Evolutionary conservation across 805 yeast species (phyloP), one percentile per base, ranked within the genome.

Genomic region (Wickerhamiella bombiphila): DNA sequence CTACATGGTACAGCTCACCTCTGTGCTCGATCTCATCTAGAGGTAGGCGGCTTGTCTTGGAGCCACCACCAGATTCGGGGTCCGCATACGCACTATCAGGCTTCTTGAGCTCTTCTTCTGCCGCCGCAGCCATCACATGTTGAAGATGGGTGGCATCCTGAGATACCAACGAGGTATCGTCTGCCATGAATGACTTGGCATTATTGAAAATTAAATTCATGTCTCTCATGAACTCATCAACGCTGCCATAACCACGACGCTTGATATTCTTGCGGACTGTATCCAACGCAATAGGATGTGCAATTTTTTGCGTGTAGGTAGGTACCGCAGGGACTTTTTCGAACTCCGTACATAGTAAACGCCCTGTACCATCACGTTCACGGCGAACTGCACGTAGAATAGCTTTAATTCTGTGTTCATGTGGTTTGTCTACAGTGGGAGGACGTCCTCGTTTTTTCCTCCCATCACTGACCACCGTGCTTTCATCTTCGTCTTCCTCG

Each of bases 321-420:
- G 75, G 68, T 38, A 66, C 60, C 34, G 55, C 57, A 1, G 96
- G 95, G 35, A 86, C 63, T 54, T 75, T 76, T 47, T 88, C 96
- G 58, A 86, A 85, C 46, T 70, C 70, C 14, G 64, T 53, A n/a
- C 46, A 69, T 31, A 80, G 59, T 25, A 69, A 61, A 18, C 67
- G 61, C 33, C 65, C 66, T 9, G 66, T 66, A 32, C 63, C 63
- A 48, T 69, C 74, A 32, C 72, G 69, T 42, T 79, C 76, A 52
- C 80, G 80, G 52, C 85, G 80, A 53, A 91, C 64, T 35, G 72
- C 75, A 55, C 93, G 74, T 65, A 91, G 61, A 28, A 91, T 76
- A 47, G 82, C 75, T 57, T 88, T 86, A 58, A 88, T 85, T 45
- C 96, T 68, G 53, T 83, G 83, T 58, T 91, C 96, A 57, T 79